Conservation (phyloP, 2,329 filamentous ascomycete genomes). For the Xylariaceae sp. region DNA sequence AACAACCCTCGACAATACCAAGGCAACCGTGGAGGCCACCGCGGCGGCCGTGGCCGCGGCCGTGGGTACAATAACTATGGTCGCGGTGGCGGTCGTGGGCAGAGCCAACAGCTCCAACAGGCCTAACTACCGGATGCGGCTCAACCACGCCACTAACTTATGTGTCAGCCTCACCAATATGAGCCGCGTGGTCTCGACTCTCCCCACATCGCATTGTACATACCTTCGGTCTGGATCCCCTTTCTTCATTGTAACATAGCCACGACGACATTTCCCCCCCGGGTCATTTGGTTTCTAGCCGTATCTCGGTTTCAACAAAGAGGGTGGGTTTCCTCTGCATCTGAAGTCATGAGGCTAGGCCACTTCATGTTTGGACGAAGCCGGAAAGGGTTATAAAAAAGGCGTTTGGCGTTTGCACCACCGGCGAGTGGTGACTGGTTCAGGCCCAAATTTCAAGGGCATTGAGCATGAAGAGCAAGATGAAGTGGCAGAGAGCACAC, state of each 20-base stretch:
- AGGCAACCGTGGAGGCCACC: slow-evolving; percentile 19
- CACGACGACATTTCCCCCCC: slow-evolving; percentile 22
- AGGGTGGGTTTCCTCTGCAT: slow-evolving; percentile 21
- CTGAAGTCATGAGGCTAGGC: slow-evolving; percentile 19
- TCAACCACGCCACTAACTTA: too few relatives aligned
- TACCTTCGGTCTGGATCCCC: slow-evolving; percentile 22
- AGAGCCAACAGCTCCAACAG: slow-evolving; percentile 25
- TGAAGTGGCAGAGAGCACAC: too few relatives aligned
- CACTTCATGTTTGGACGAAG: slow-evolving; percentile 20
- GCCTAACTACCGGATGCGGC: slow-evolving; percentile 16
- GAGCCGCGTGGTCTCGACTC: slow-evolving; percentile 5
- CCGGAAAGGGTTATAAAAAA: slow-evolving; percentile 16
- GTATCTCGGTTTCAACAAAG: slow-evolving; percentile 17
- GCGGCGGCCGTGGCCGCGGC: slow-evolving; percentile 22
- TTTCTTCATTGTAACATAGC: slow-evolving; percentile 28
- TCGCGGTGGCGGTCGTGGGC: slow-evolving; percentile 25
- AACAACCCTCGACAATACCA: slow-evolving; percentile 26
- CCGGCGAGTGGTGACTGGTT: neutral
- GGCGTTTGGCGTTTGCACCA: slow-evolving; percentile 21
- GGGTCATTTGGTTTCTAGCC: slow-evolving; percentile 19
- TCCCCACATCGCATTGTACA: slow-evolving; percentile 22
- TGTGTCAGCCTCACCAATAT: neutral
- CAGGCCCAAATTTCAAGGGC: too few relatives aligned
- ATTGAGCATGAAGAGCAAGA: too few relatives aligned
- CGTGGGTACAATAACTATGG: slow-evolving; percentile 27